Percentiles rank a stretch among this genome's conserved stretches.
phyloP scores from a whole-genome alignment of 2,329 filamentous ascomycete species.

The Neopestalotiopsis clavispora region DNA sequence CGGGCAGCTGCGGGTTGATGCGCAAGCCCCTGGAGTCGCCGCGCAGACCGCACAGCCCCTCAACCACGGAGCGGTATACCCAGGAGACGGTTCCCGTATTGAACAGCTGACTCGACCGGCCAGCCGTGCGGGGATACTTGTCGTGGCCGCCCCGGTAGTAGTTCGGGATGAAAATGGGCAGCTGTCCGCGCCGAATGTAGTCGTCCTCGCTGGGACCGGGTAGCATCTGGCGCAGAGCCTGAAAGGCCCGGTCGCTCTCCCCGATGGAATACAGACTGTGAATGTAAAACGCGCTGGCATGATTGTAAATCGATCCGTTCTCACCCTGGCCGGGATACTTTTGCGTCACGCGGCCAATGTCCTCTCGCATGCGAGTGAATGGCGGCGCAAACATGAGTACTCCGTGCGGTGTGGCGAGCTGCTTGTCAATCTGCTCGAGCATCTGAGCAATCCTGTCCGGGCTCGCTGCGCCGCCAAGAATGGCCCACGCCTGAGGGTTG shows the following conservation, averaged over 20 bases:
- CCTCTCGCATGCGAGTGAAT: constrained; percentile 60
- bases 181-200: constrained; percentile 56
- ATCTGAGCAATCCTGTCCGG: constrained; percentile 48
- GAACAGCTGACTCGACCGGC: constrained; percentile 61
- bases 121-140: constrained; percentile 55
- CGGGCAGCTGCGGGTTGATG: constrained; percentile 56
- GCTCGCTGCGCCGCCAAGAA: constrained; percentile 56
- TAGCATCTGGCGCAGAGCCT: constrained; percentile 56
- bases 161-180: constrained; percentile 63
- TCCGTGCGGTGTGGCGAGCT: constrained; percentile 58
- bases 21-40: constrained; percentile 52
- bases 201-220: constrained; percentile 57
- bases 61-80: constrained; percentile 60
- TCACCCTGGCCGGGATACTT: constrained; percentile 63
- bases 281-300: constrained; percentile 59
- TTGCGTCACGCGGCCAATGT: constrained; percentile 62
- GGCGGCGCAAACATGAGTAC: constrained; percentile 61
- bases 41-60: constrained; percentile 58
- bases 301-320: constrained; percentile 63
- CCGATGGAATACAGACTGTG: constrained; percentile 57
- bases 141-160: constrained; percentile 60
- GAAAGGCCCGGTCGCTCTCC: constrained; percentile 54
- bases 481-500: constrained; percentile 61
- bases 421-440: constrained; percentile 52
- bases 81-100: constrained; percentile 63